A percentile compares a stretch with the other conserved stretches of the same genome.
Evolutionary conservation across 1,139 yeast genomes (phyloP).

Genomic region (Lizanozyma gosingica): DNA sequence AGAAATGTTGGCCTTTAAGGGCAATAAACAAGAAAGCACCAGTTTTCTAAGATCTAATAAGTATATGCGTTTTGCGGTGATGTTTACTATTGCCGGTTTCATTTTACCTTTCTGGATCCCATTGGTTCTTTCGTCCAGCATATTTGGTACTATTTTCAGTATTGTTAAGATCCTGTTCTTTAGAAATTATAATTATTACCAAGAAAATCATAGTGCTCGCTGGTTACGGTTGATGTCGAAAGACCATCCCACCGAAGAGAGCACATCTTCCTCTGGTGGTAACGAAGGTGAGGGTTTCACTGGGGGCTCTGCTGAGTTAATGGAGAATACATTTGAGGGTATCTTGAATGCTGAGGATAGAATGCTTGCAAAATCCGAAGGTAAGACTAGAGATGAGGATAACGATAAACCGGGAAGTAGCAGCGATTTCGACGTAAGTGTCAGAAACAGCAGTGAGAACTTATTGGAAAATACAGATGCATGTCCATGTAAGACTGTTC

Average conservation of each 20-base stretch:
- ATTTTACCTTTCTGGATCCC: constrained; percentile 49
- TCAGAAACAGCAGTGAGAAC: constrained; percentile 1
- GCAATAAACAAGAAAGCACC: constrained; percentile 33
- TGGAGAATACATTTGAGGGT: constrained; percentile 30
- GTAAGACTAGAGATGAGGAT: constrained; percentile 3
- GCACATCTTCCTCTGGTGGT: not conserved
- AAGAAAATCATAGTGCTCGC: not conserved
- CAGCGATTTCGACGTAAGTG: constrained; percentile 4
- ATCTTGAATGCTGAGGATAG: constrained; percentile 32
- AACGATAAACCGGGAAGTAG: constrained; percentile 2
- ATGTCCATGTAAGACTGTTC: not conserved
- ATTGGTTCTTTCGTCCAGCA: constrained; percentile 33
- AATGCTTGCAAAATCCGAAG: not conserved
- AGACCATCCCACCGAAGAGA: not conserved
- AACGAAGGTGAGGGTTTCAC: constrained; percentile 19
- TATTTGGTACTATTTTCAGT: constrained; percentile 28
- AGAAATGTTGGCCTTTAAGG: constrained; percentile 12
- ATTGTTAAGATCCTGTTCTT: constrained; percentile 22
- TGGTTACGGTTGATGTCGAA: not conserved
- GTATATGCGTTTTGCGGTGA: constrained; percentile 19
- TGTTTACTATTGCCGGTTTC: constrained; percentile 22
- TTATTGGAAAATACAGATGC: not conserved
- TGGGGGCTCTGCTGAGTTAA: constrained; percentile 33
- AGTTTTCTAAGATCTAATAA: constrained; percentile 16
- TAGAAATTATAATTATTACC: constrained; percentile 2